Evolutionary conservation across 2,329 filamentous ascomycete species (phyloP), one percentile per base, ranked within the genome.

Genomic region (Penicillium sclerotigenum): DNA sequence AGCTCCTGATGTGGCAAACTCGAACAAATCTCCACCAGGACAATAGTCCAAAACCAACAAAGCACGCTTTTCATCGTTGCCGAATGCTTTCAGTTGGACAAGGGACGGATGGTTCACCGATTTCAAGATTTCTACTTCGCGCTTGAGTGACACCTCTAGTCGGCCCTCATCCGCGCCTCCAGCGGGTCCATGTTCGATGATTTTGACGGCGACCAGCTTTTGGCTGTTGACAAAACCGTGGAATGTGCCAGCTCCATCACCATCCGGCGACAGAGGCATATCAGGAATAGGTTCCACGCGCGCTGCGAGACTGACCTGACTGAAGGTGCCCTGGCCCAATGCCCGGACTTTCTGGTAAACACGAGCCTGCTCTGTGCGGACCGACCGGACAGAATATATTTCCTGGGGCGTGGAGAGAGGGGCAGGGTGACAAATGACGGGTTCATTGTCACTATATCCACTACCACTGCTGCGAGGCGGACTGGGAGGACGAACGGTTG

Each of bases 271-370:
- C 13, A 64, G 45, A 24, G 61, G 58, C 14, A 54, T 48, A 28
- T 56, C 79, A 0, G 81, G 79, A 10, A 79, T 71, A 11, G 78
- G 74, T 38, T 85, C 82, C 69, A 95, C 86, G 66, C 89, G 91
- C 11, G 92, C 96, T 5, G 92, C 94, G 40, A 99, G 80, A 76
- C 95, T 88, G 20, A 99, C 94, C 68, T 90, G 90, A 71, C 92
- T 97, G 73, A 99, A 99, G 0, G 94, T 97, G 36, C 94, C 94
- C 66, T 96, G 90, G 5, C 94, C 94, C 6, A 99, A 82, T 61
- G 87, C 79, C 56, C 89, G 87, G 37, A 99, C 76, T 13, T 88
- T 88, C 62, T 89, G 84, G 86, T 94, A 99, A 62, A 85, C 81
- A 54, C 88, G 85, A 20, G 85, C 80, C 71, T 92, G 91, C 62